Evolutionary conservation across 2,329 filamentous ascomycete genomes (phyloP).

Genomic region (Madurella mycetomatis): DNA sequence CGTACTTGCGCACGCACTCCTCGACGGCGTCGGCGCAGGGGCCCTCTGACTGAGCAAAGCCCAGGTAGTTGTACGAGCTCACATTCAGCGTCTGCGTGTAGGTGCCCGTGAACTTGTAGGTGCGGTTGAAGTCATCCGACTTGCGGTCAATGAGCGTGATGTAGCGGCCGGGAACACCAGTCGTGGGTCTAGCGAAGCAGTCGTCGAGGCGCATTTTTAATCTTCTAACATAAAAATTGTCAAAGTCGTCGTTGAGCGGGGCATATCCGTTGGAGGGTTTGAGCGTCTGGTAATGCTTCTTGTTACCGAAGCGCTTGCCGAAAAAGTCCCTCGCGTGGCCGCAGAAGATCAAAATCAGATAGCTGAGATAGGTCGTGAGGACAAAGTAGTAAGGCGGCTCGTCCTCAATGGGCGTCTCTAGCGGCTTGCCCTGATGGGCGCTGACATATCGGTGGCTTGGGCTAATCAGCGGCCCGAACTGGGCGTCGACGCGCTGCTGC

Average conservation of each 20-base stretch:
- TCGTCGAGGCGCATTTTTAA: slow-evolving; percentile 95
- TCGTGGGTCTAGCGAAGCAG: slow-evolving; percentile 88
- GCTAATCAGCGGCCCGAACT: slow-evolving; percentile 83
- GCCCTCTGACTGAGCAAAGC: slow-evolving; percentile 95
- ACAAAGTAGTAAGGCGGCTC: slow-evolving; percentile 96
- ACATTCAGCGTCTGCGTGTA: slow-evolving; percentile 94
- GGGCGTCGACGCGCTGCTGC: slow-evolving; percentile 74
- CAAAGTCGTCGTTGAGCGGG: slow-evolving; percentile 94
- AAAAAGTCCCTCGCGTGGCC: slow-evolving; percentile 97
- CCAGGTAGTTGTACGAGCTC: slow-evolving; percentile 99
- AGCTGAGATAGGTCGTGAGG: slow-evolving; percentile 97
- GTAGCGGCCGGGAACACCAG: slow-evolving; percentile 88
- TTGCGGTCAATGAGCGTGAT: slow-evolving; percentile 90
- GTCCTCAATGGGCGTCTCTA: slow-evolving; percentile 82
- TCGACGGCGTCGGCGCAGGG: slow-evolving; percentile 93
- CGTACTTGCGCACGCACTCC: slow-evolving; percentile 77
- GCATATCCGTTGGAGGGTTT: slow-evolving; percentile 85
- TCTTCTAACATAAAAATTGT: slow-evolving; percentile 94
- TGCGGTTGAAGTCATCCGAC: slow-evolving; percentile 86
- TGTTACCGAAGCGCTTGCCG: slow-evolving; percentile 86
- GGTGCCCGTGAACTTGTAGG: slow-evolving; percentile 84
- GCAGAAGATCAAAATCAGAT: slow-evolving; percentile 90
- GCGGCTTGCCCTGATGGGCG: slow-evolving; percentile 74
- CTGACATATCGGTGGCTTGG: slow-evolving; percentile 84
- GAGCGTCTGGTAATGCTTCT: slow-evolving; percentile 76